Percentiles rank a stretch among this genome's conserved stretches.
Evolutionary conservation across 441 rosid species (phyloP).

Genomic region (Sinapis alba): DNA sequence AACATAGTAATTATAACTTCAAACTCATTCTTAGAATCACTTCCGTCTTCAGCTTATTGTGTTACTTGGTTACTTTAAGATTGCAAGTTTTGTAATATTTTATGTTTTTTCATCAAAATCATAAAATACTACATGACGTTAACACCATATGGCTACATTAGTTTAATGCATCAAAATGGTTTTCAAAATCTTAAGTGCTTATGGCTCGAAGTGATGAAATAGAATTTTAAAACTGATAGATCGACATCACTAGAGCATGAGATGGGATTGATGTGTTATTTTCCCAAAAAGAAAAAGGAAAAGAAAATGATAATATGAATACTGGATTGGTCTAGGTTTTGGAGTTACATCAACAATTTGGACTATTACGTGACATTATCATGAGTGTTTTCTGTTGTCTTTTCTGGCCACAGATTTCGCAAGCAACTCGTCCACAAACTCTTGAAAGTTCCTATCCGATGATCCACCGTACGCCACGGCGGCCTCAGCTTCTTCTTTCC

Average conservation of each 20-base stretch:
- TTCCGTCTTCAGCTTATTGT: not conserved
- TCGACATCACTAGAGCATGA: not conserved
- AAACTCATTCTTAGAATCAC: not conserved
- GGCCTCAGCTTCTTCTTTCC: not conserved
- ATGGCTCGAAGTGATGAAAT: not conserved
- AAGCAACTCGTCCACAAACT: slow-evolving; percentile 14
- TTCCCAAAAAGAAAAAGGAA: not conserved
- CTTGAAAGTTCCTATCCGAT: slow-evolving; percentile 35
- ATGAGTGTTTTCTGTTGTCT: not conserved
- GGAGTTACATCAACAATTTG: not conserved
- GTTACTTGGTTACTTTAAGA: not conserved
- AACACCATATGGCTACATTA: too few relatives aligned
- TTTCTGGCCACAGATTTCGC: slow-evolving; percentile 27
- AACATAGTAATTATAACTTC: not conserved
- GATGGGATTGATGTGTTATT: not conserved
- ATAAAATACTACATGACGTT: too few relatives aligned
- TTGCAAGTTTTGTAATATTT: not conserved
- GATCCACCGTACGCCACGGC: slow-evolving; percentile 24
- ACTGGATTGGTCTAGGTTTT: slow-evolving; percentile 1
- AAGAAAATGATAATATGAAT: not conserved
- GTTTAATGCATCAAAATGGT: too few relatives aligned
- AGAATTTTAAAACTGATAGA: not conserved
- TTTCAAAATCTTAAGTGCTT: not conserved
- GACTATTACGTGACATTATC: not conserved
- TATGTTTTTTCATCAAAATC: too few relatives aligned